Evolutionary conservation across 1,284 basidiomycete species (phyloP).

Genomic region (Boletellus dicymbophilus): DNA sequence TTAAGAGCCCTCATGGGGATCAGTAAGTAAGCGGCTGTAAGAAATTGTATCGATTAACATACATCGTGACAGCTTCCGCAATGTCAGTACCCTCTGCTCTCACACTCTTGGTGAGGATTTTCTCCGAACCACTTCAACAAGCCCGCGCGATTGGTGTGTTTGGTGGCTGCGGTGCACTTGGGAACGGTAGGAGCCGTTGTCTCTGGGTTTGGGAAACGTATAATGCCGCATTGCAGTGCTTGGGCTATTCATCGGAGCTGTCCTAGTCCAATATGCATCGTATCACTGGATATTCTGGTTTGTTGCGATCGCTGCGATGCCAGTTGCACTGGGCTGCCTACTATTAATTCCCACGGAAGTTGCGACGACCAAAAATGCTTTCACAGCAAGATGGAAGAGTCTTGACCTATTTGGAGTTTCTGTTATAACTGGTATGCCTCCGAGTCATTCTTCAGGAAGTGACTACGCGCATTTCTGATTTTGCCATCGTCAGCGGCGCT

Average conservation of each 20-base stretch:
- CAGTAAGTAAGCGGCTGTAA: conserved; percentile 18
- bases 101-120: conserved; percentile 45
- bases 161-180: conserved; percentile 46
- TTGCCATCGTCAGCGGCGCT: conserved; percentile 29
- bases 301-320: conserved; percentile 39
- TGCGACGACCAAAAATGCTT: not conserved
- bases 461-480: conserved; percentile 9
- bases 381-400: conserved; percentile 26
- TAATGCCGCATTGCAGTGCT: conserved; percentile 26
- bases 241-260: conserved; percentile 36
- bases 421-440: conserved; percentile 30
- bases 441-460: not conserved
- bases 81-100: conserved; percentile 51
- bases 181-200: conserved; percentile 37
- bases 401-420: conserved; percentile 35
- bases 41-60: conserved; percentile 4
- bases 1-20: conserved; percentile 46
- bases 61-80: conserved; percentile 37
- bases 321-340: conserved; percentile 36
- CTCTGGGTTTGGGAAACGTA: not conserved
- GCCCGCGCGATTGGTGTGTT: conserved; percentile 47
- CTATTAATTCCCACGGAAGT: conserved; percentile 28
- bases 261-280: conserved; percentile 39
- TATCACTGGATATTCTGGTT: conserved; percentile 52
- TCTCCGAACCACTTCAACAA: conserved; percentile 45